A percentile compares a stretch with the other conserved stretches of the same genome.
phyloP scores from a whole-genome alignment of 495 filamentous ascomycete genomes.

The Chaetomium cochliodes region DNA sequence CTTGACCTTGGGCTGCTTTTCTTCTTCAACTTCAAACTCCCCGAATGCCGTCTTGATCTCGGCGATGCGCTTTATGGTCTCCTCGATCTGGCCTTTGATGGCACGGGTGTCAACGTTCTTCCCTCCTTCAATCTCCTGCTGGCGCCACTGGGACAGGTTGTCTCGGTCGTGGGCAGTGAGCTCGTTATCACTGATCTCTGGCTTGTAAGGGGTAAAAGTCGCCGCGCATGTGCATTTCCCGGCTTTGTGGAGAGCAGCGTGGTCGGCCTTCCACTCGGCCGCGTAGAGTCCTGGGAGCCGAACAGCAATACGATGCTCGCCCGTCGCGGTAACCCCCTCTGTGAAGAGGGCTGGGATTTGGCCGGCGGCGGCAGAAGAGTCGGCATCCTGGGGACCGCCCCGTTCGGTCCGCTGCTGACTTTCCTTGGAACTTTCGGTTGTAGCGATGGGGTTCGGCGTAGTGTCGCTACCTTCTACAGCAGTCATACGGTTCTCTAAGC shows the following conservation, averaged over 20 bases:
- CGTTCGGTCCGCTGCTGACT: neutral
- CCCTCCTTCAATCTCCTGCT: constrained; percentile 8
- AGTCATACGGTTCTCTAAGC: neutral
- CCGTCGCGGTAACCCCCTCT: constrained; percentile 23
- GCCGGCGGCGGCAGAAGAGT: neutral
- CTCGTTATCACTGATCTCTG: constrained; percentile 20
- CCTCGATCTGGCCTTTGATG: neutral
- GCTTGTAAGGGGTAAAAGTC: constrained; percentile 32
- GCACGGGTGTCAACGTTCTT: neutral
- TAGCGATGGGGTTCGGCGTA: neutral
- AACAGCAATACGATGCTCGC: constrained; percentile 28
- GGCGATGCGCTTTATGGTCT: constrained; percentile 15
- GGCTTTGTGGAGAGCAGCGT: constrained; percentile 35
- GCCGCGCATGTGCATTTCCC: constrained; percentile 38
- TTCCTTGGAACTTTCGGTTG: neutral
- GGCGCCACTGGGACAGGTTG: constrained; percentile 20
- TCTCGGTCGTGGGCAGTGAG: constrained; percentile 18
- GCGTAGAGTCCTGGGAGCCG: constrained; percentile 40
- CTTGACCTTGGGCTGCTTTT: neutral
- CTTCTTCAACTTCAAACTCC: constrained; percentile 8
- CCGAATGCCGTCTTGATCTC: constrained; percentile 25
- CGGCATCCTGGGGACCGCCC: neutral
- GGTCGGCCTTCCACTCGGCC: constrained; percentile 45
- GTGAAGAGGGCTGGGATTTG: constrained; percentile 30
- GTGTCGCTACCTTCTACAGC: neutral